Conservation (phyloP, 2,329 filamentous ascomycete genomes). For the Clonostachys chloroleuca region DNA sequence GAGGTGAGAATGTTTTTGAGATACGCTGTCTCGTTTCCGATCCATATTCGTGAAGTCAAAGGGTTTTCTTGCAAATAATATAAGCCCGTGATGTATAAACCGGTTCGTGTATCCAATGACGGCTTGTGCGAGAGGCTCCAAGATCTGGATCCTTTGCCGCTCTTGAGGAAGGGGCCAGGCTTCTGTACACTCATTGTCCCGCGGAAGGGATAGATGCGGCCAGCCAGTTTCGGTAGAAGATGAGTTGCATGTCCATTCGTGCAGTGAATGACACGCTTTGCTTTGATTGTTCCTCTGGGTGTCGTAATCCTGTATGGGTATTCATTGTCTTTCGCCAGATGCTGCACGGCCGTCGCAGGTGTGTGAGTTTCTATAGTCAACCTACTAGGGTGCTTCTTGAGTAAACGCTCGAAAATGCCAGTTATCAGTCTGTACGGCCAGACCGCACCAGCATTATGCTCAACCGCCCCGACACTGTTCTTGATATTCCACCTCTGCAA, state of each 20-base stretch:
- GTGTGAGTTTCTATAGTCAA: slow-evolving; percentile 31
- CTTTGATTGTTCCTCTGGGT: slow-evolving; percentile 32
- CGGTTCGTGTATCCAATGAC: too few species aligned
- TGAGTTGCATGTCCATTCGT: slow-evolving; percentile 49
- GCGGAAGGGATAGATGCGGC: slow-evolving; percentile 34
- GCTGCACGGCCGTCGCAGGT: slow-evolving; percentile 7
- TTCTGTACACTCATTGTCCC: slow-evolving; percentile 44
- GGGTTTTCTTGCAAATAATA: too few species aligned
- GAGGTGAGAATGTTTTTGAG: slow-evolving; percentile 31
- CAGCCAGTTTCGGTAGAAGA: slow-evolving; percentile 39
- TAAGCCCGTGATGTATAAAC: too few species aligned
- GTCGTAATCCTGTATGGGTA: slow-evolving; percentile 38
- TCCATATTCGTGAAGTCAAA: too few species aligned
- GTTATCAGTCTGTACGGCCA: slow-evolving; percentile 44
- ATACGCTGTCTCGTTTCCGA: slow-evolving; percentile 21
- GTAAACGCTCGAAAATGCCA: slow-evolving; percentile 28
- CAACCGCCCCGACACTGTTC: slow-evolving; percentile 24
- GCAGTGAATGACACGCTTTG: slow-evolving; percentile 47
- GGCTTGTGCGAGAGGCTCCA: too few species aligned
- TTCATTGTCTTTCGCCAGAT: slow-evolving; percentile 11
- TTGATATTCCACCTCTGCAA: slow-evolving; percentile 14
- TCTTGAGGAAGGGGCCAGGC: slow-evolving; percentile 16
- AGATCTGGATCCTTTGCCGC: too few species aligned
- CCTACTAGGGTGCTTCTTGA: slow-evolving; percentile 15
- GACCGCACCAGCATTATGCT: slow-evolving; percentile 35